These are phyloP conservation scores for Flammula alnicola DNA, from an alignment of 1,284 basidiomycete species.

Conservation along the genomic window DNA sequence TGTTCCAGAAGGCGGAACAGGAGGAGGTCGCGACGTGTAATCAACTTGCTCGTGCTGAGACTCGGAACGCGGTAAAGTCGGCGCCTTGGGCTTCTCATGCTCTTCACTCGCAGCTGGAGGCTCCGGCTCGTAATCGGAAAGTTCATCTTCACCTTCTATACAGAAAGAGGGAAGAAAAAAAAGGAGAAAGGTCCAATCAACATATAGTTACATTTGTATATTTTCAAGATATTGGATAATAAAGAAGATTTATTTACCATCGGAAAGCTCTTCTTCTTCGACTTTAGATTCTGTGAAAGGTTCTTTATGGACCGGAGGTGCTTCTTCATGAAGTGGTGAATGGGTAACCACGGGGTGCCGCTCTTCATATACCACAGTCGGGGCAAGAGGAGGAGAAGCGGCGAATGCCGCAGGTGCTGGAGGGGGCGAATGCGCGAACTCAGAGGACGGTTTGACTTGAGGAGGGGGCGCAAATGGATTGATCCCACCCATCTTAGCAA, in stretches of 20 bases:
- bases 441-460: slow-evolving; percentile 31
- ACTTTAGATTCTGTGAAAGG: slow-evolving; percentile 22
- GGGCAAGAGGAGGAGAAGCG: slow-evolving; percentile 5
- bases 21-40: slow-evolving; percentile 7
- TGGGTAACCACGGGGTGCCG: neutral
- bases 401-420: neutral
- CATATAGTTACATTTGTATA: slow-evolving; percentile 27
- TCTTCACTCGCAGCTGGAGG: slow-evolving; percentile 2
- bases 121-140: slow-evolving; percentile 7
- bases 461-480: slow-evolving; percentile 59
- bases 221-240: slow-evolving; percentile 24
- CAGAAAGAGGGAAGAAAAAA: slow-evolving; percentile 16
- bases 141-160: slow-evolving; percentile 27
- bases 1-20: slow-evolving; percentile 7
- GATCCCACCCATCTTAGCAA: slow-evolving; percentile 69
- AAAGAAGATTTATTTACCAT: slow-evolving; percentile 57
- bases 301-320: slow-evolving; percentile 15
- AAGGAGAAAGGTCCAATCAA: slow-evolving; percentile 29
- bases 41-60: slow-evolving; percentile 9
- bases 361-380: neutral
- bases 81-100: slow-evolving; percentile 11
- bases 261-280: slow-evolving; percentile 33
- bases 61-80: slow-evolving; percentile 4
- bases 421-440: slow-evolving; percentile 14
- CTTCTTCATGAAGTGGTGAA: neutral